Conservation (phyloP, 2,329 filamentous ascomycete genomes). For the Fusarium transvaalense region DNA sequence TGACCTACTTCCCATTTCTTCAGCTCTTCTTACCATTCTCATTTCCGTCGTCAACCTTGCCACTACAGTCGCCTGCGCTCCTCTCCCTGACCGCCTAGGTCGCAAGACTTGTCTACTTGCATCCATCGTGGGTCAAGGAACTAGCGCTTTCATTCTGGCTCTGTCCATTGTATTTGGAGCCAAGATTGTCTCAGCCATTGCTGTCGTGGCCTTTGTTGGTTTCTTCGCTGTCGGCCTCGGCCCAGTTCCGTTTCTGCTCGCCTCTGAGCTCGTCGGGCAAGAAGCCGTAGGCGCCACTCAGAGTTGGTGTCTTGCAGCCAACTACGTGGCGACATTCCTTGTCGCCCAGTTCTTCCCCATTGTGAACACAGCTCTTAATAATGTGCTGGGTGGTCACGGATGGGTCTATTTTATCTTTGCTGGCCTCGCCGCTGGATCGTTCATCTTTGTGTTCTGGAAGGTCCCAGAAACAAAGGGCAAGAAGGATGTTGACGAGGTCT, state of each 20-base stretch:
- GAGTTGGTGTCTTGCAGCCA: conserved; percentile 86
- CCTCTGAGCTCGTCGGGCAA: conserved; percentile 88
- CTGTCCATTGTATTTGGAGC: conserved; percentile 80
- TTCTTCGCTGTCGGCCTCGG: conserved; percentile 93
- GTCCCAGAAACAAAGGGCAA: conserved; percentile 93
- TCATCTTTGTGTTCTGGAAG: conserved; percentile 76
- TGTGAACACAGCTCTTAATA: conserved; percentile 79
- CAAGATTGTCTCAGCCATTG: conserved; percentile 81
- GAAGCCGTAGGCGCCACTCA: conserved; percentile 94
- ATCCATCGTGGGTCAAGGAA: conserved; percentile 87
- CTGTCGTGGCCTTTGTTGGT: conserved; percentile 86
- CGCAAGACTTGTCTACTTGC: conserved; percentile 86
- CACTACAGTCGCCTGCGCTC: conserved; percentile 84
- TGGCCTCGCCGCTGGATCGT: conserved; percentile 75
- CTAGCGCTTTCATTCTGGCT: conserved; percentile 80
- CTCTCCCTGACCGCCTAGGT: conserved; percentile 87
- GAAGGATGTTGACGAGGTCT: conserved; percentile 88
- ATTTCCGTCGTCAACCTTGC: conserved; percentile 89
- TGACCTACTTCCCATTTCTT: conserved; percentile 82
- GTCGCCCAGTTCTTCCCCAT: conserved; percentile 97
- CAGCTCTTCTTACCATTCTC: conserved; percentile 85
- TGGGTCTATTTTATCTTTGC: conserved; percentile 96
- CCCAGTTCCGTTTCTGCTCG: conserved; percentile 93
- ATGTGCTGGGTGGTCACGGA: conserved; percentile 74
- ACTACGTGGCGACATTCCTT: conserved; percentile 90